These are phyloP conservation scores for Cystobasidium tubakii DNA, from an alignment of 768 basidiomycete genomes.

Conservation along the genomic window DNA sequence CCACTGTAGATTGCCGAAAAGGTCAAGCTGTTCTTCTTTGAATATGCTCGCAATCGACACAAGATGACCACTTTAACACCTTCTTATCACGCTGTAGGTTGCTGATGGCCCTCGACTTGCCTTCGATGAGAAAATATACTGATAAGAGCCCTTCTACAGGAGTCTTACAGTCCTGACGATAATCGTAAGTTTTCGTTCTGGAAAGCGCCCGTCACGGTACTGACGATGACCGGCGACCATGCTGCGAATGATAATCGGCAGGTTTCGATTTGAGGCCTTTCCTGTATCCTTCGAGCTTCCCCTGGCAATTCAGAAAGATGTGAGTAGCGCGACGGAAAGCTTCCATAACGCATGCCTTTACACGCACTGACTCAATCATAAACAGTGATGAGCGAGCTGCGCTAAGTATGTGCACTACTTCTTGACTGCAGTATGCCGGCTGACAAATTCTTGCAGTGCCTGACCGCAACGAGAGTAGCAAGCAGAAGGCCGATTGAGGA, in stretches of 20 bases:
- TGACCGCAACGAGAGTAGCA: conserved; percentile 27
- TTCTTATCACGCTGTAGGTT: conserved; percentile 79
- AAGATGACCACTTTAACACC: conserved; percentile 98
- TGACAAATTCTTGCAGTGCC: conserved; percentile 15
- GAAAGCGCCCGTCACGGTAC: background rate
- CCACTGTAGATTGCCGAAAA: conserved; percentile 93
- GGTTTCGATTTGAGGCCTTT: conserved; percentile 95
- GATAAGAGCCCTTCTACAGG: conserved; percentile 54
- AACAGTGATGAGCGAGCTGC: conserved; percentile 30
- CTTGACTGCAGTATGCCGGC: background rate
- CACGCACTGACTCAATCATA: background rate
- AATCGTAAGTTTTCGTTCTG: conserved; percentile 79
- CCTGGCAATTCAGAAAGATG: conserved; percentile 94
- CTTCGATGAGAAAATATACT: background rate
- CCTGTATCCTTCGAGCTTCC: conserved; percentile 88
- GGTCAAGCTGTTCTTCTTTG: conserved; percentile 95
- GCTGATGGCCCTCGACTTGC: background rate
- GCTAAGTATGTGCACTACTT: background rate
- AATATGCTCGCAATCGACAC: conserved; percentile 85
- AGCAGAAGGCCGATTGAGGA: conserved; percentile 30
- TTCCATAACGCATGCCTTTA: background rate
- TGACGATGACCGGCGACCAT: background rate
- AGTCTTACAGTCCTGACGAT: conserved; percentile 93
- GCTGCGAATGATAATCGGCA: conserved; percentile 46
- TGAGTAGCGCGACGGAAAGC: background rate